phyloP scores from a whole-genome alignment of 192 early-diverging fungal genomes.

The Dimargaris xerosporica region DNA sequence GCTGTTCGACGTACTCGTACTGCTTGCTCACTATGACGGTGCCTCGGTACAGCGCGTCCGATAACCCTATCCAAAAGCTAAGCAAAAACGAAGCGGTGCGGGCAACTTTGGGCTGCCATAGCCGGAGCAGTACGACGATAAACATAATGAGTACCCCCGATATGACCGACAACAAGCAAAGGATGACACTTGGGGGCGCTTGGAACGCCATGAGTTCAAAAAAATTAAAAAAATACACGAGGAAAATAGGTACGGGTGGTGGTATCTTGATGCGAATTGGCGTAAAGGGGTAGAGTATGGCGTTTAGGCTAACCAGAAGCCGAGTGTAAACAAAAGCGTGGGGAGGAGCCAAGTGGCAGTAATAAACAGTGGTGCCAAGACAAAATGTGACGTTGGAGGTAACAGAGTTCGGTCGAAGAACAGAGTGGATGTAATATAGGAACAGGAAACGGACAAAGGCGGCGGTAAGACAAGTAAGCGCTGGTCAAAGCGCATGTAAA shows the following conservation, averaged over 20 bases:
- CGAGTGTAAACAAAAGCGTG: no score
- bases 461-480: no score
- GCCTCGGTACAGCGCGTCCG: neutral
- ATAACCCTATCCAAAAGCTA: slow-evolving; percentile 1
- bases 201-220: neutral
- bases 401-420: no score
- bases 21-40: slow-evolving; percentile 1
- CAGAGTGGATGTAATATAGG: no score
- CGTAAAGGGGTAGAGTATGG: no score
- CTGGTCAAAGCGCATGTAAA: no score
- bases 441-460: no score
- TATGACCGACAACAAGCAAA: neutral
- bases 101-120: slow-evolving; percentile 3
- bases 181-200: neutral
- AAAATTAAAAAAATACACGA: neutral
- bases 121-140: neutral
- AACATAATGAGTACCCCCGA: neutral
- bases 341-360: no score
- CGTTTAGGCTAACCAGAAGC: no score
- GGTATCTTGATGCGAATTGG: no score
- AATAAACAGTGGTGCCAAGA: no score
- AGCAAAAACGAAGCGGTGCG: neutral
- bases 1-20: slow-evolving; percentile 5
- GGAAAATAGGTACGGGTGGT: neutral
- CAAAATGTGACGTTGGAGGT: no score